Conservation (phyloP, 306 rosid genomes). For the Biancaea sappan region DNA sequence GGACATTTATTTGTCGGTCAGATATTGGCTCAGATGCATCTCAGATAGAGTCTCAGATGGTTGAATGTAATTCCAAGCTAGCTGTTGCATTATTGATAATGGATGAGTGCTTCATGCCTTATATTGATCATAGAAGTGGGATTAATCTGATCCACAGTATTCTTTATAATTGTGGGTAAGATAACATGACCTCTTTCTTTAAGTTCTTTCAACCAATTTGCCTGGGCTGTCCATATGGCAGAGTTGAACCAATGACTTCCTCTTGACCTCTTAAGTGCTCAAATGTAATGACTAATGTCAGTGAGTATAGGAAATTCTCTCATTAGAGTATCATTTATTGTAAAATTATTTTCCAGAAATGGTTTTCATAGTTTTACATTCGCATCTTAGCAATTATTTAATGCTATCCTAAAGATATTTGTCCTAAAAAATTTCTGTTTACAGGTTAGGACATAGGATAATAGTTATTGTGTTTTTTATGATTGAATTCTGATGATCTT, state of each 20-base stretch:
- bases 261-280: not conserved
- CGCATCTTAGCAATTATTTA: not conserved
- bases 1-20: slow-evolving; percentile 69
- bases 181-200: slow-evolving; percentile 21
- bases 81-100: slow-evolving; percentile 82
- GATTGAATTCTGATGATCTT: slow-evolving; percentile 26
- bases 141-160: slow-evolving; percentile 79
- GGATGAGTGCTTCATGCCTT: slow-evolving; percentile 96
- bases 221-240: not conserved
- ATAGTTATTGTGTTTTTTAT: not conserved
- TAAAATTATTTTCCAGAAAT: no score
- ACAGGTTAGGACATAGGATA: not conserved
- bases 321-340: not conserved
- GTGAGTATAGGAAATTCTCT: not conserved
- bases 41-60: slow-evolving; percentile 50
- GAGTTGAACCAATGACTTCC: not conserved
- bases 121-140: slow-evolving; percentile 89
- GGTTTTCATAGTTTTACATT: not conserved
- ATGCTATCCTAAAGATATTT: not conserved
- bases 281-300: slow-evolving; percentile 1
- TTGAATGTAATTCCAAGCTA: slow-evolving; percentile 79
- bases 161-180: slow-evolving; percentile 87
- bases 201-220: not conserved
- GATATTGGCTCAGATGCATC: slow-evolving; percentile 58
- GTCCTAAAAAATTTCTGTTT: not conserved